Evolutionary conservation across 768 basidiomycete genomes (phyloP), one percentile per base, ranked within the genome.

Genomic region (Terana coerulea): DNA sequence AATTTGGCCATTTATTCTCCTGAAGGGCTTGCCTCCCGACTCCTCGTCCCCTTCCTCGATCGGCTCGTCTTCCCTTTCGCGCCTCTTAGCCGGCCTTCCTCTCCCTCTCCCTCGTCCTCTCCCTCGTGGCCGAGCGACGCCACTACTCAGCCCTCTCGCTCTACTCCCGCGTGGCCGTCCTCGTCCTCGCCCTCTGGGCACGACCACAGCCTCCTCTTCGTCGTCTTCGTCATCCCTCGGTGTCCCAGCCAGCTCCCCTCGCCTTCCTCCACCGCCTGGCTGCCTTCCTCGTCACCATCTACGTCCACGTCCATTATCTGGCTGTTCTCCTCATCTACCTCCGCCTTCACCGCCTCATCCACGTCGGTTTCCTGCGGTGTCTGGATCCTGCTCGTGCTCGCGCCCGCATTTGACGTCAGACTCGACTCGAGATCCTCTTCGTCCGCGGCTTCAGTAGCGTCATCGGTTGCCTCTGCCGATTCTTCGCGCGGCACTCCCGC

Each of bases 1-100:
- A 5, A 81, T 76, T 57, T 81, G 75, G 9, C 87, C 91, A 31
- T 85, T 82, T 58, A 97, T 80, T 61, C 75, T 79, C 30, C 83
- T 72, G 71, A 86, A 89, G 1, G 86, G 83, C 57, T 86, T 88
- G 0, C 84, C 86, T 2, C 78, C 70, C 12, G 64, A 69, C 5
- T 30, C 45, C 44, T 40, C 44, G 49, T 54, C 61, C 9, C 41
- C 59, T 15, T 60, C 73, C 21, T 68, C 75, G 5, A 59, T 69
- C 2, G 64, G 76, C 44, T 72, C 78, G 26, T 70, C 60, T 2
- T 61, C 73, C 3, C 69, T 72, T 1, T 58, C 74, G n/a, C 75
- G 64, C 63, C 44, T 61, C 56, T 51, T 50, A n/a, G 8, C 62
- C 63, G 17, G 49, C 4, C 64, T 51, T 4, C 67, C 67, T 2